A percentile compares a stretch with the other conserved stretches of the same genome.
Evolutionary conservation across 2,329 filamentous ascomycete species (phyloP).

Genomic region (Lanzia echinophila): DNA sequence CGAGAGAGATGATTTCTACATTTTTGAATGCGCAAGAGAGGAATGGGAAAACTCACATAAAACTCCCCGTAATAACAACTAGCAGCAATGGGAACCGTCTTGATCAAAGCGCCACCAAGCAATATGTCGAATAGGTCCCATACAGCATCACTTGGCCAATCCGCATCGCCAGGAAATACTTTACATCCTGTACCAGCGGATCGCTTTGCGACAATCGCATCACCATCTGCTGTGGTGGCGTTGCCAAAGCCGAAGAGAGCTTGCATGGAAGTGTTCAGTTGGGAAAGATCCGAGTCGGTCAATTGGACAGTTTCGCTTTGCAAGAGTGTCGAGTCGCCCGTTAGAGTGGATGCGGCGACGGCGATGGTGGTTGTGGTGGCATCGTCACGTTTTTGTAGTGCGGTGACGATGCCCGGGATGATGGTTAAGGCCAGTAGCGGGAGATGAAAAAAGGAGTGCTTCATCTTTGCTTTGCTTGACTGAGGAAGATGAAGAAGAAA

Average conservation of each 20-base stretch:
- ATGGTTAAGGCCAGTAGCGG: neutral
- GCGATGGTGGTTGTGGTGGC: neutral
- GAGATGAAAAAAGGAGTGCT: neutral
- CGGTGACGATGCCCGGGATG: neutral
- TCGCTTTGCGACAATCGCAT: neutral
- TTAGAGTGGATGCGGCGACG: neutral
- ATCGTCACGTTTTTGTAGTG: neutral
- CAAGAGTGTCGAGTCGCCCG: neutral
- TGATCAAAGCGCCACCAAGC: conserved; percentile 37
- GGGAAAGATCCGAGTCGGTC: neutral
- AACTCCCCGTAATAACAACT: conserved; percentile 33
- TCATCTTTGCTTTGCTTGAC: neutral
- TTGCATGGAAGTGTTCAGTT: conserved; percentile 4
- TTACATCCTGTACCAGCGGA: conserved; percentile 16
- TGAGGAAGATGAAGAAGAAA: neutral
- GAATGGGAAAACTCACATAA: neutral
- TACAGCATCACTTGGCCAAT: conserved; percentile 41
- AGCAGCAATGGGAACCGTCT: conserved; percentile 38
- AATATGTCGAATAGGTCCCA: conserved; percentile 43
- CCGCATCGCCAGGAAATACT: conserved; percentile 18
- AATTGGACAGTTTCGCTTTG: neutral
- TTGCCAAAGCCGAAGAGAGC: neutral
- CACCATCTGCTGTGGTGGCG: neutral
- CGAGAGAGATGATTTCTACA: conserved; percentile 28
- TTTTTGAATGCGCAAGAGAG: conserved; percentile 29